These are phyloP conservation scores for Colletotrichum liriopes DNA, from an alignment of 2,329 filamentous ascomycete species.

Conservation along the genomic window DNA sequence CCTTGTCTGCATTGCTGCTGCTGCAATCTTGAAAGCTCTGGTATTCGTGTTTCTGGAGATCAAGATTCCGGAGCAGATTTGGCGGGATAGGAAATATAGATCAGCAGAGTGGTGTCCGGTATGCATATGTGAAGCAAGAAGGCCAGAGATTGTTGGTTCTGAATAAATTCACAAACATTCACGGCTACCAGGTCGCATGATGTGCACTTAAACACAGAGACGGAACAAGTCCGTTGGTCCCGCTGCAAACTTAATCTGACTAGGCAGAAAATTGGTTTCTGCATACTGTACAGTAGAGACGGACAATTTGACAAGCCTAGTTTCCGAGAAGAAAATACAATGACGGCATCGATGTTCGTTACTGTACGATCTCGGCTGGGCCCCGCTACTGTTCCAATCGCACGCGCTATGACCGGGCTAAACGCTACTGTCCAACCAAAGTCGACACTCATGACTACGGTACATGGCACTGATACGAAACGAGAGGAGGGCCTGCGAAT, in stretches of 20 bases:
- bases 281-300: background rate
- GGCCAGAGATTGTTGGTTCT: background rate
- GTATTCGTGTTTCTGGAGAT: too few species aligned
- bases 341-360: constrained; percentile 12
- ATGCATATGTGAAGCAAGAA: background rate
- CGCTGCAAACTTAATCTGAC: background rate
- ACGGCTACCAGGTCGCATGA: background rate
- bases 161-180: background rate
- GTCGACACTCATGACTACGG: background rate
- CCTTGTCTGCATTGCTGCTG: constrained; percentile 6
- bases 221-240: background rate
- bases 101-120: background rate
- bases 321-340: constrained; percentile 1
- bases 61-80: background rate
- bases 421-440: background rate
- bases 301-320: constrained; percentile 4
- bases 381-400: background rate
- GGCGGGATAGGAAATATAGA: background rate
- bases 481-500: too few species aligned
- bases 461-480: background rate
- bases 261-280: background rate
- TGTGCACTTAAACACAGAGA: background rate
- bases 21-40: too few species aligned
- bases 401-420: too few species aligned
- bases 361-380: background rate